Evolutionary conservation across 2,329 filamentous ascomycete genomes (phyloP), one percentile per base, ranked within the genome.

Genomic region (Alternaria brassicae): DNA sequence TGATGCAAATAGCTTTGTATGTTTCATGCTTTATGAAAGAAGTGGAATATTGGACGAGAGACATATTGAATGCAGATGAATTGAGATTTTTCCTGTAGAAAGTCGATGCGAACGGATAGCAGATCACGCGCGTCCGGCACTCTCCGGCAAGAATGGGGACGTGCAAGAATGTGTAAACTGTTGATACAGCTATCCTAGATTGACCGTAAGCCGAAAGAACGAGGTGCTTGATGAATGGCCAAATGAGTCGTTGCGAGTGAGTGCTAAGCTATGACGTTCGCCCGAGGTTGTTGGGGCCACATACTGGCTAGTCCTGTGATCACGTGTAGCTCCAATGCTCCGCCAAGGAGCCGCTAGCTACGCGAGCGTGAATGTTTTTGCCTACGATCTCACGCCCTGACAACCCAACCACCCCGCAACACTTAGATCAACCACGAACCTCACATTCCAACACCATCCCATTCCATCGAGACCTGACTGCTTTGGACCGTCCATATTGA

Each of bases 311-410:
- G 48, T 63, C 63, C 58, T 62, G 57, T 51, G 58, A 58, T 56
- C 72, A 72, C 69, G 72, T 74, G 72, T 65, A 49, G 54, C 56
- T 56, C 25, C 66, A 66, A 62, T 69, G 66, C 68, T 62, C 64
- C 58, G 71, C 70, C 72, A 74, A 73, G 67, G 44, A 52, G 62
- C 55, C 69, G 67, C 74, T 74, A 76, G 67, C 63, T 75, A 76
- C 69, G 72, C 73, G 73, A 75, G 72, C 70, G 74, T 76, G 73
- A 76, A 77, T 77, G 73, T 71, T 75, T 76, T 76, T 71, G 70
- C 68, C 65, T 73, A 66, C 63, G 63, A 71, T 65, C 71, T 74
- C 66, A 60, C 70, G 58, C 62, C 66, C 62, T 58, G 52, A 65
- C 56, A 60, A 58, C 62, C 63, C 67, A 67, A 69, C 67, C 69